A percentile compares a stretch with the other conserved stretches of the same genome.
Evolutionary conservation across 768 basidiomycete species (phyloP).

Genomic region (Gymnopilus junonius): DNA sequence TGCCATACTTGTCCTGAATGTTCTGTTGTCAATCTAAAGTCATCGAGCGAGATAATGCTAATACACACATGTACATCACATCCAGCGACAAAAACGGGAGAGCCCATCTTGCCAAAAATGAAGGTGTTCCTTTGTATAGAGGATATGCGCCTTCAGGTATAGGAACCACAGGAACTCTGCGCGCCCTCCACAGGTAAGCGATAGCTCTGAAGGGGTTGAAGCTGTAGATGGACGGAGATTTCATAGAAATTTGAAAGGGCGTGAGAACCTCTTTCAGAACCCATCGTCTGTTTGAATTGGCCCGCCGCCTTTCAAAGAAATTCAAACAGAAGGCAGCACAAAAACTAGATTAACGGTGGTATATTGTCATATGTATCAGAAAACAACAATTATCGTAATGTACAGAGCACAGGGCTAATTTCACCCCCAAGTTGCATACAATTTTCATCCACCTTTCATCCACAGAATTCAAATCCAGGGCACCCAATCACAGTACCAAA

Average conservation of each 20-base stretch:
- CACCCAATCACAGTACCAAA: constrained; percentile 58
- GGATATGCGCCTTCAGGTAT: constrained; percentile 9
- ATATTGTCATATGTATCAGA: not conserved
- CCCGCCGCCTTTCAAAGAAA: not conserved
- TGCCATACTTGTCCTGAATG: constrained; percentile 5
- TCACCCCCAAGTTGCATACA: not conserved
- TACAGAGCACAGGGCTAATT: not conserved
- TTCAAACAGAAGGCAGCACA: not conserved
- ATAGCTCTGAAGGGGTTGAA: constrained; percentile 10
- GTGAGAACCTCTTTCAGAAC: not conserved
- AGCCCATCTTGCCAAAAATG: constrained; percentile 10
- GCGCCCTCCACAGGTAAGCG: constrained; percentile 5
- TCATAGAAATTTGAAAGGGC: not conserved
- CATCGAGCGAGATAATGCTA: not conserved
- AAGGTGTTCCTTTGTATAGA: constrained; percentile 9
- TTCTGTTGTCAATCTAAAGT: not conserved
- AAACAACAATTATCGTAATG: not conserved
- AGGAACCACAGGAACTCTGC: constrained; percentile 1
- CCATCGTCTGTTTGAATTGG: too few species aligned
- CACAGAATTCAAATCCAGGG: constrained; percentile 56
- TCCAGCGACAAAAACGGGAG: constrained; percentile 7
- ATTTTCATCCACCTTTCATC: constrained; percentile 29
- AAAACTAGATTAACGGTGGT: not conserved
- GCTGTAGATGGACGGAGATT: constrained; percentile 13
- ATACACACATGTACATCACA: constrained; percentile 16